Percentiles rank a stretch among this genome's conserved stretches.
phyloP scores from a whole-genome alignment of 140 eudicot species.

The Stevia rebaudiana region DNA sequence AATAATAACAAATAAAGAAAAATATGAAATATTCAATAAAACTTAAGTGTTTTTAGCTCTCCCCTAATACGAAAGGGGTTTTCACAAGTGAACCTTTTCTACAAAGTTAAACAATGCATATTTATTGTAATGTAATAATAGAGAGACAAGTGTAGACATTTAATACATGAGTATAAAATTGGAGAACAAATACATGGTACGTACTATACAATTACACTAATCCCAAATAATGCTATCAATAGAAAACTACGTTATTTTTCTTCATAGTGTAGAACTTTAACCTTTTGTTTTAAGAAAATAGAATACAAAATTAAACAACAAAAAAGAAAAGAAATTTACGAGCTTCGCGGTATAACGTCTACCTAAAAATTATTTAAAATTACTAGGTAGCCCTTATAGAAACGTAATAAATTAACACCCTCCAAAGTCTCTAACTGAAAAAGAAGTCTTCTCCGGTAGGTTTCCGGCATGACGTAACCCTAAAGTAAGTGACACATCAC shows the following conservation, averaged over 20 bases:
- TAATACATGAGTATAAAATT: not conserved
- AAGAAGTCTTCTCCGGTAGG: constrained; percentile 59
- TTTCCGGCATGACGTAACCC: constrained; percentile 97
- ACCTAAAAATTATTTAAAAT: constrained; percentile 23
- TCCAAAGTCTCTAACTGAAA: constrained; percentile 64
- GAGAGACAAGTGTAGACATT: not conserved
- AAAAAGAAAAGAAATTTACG: constrained; percentile 1
- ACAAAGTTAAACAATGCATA: too few relatives aligned
- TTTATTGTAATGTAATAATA: too few relatives aligned
- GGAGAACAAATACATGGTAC: constrained; percentile 8
- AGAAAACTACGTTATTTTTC: not conserved
- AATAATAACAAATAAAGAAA: too few relatives aligned
- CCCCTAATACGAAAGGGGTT: too few relatives aligned
- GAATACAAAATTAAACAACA: not conserved
- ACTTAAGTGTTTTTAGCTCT: too few relatives aligned
- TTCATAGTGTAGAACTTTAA: constrained; percentile 13
- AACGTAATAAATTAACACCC: constrained; percentile 28
- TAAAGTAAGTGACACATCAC: constrained; percentile 91
- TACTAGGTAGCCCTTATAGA: constrained; percentile 18
- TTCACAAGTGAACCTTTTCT: too few relatives aligned
- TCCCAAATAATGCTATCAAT: not conserved
- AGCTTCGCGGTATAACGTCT: constrained; percentile 23
- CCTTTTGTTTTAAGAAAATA: constrained; percentile 13
- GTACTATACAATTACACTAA: constrained; percentile 21
- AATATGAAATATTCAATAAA: too few relatives aligned